Evolutionary conservation across 495 filamentous ascomycete species (phyloP), one percentile per base, ranked within the genome.

Genomic region (Poronia punctata): DNA sequence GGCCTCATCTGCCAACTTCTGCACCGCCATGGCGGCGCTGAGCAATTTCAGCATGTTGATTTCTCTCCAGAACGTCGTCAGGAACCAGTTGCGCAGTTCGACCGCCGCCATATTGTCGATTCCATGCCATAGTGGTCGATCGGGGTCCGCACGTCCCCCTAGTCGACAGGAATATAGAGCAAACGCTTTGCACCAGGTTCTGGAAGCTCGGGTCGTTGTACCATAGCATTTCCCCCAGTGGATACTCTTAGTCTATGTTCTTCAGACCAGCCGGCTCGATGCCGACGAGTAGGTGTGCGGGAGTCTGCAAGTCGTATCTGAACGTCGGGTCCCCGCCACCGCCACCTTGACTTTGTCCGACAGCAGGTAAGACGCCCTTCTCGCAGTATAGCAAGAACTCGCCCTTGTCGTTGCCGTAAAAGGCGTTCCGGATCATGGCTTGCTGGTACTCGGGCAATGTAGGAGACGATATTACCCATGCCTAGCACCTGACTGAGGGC

Each of bases 31-130:
- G n/a, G 24, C 22, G 0, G 23, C 36, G 24, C 36, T 38, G 10
- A 38, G 15, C 7, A 38, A 9, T 12, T 29, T 28, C 24, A 38
- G 22, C 10, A 21, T 11, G 9, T 17, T 38, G 7, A 38, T n/a
- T 7, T 38, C 36, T 10, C 10, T 20, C 24, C 24, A 23, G 5
- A 38, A 38, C 15, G 12, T 29, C 10, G 36, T 14, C 2, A 20
- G 5, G 24, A 38, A 28, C 36, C 36, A 38, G 15, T 29, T 38
- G 5, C 36, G 36, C 16, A 38, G 11, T 16, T 38, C 36, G 3
- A 26, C 36, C 6, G 36, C 36, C 2, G 29, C 12, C 25, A 38
- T 28, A 12, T 26, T 38, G 17, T 38, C 36, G 3, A 38, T 28
- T 4, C 36, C 36, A 18, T 38, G 9, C 36, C 36, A 18, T 38